Evolutionary conservation across 2,329 filamentous ascomycete species (phyloP), one percentile per base, ranked within the genome.

Genomic region (Lachnellula arida): DNA sequence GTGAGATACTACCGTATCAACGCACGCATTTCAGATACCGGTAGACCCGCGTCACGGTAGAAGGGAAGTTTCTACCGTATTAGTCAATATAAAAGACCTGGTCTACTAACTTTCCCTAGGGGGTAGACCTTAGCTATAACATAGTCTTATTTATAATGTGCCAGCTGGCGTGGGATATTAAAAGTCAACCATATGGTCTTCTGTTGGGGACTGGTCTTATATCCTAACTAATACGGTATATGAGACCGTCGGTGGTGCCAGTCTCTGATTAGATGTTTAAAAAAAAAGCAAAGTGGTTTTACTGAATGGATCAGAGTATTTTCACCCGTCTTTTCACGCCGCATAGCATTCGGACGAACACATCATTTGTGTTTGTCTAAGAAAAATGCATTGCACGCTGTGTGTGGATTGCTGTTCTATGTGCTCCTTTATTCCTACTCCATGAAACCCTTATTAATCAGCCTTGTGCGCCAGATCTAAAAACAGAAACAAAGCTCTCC

Each of bases 381-480:
- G 19, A 17, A 5, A 23, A 11, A 25, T 25, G 25, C 15, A 6
- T 23, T 15, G 11, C 12, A 44, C 5, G 42, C 7, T 22, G 11
- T 25, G 7, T 32, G 9, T 12, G 9, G 9, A 32, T 4, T 32
- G 28, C 28, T 9, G 28, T 11, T 47, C 44, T 47, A 47, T 47
- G 44, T 47, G 32, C 44, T 25, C 44, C 44, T n/a, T 47, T 5
- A 15, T 17, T 23, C 44, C 22, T 14, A 15, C 44, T 17, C 22
- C 44, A 32, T 17, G 44, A 32, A 32, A 9, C 5, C 14, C 44
- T 23, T 17, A 32, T 19, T n/a, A 34, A 43, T 28, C 28, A 48
- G 32, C 54, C 54, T 44, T 40, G 39, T 49, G 40, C 54, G 44
- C 54, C 54, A 49, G 39, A 60, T 54, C 53, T 54, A 49, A 55